These are phyloP conservation scores for Alternaria novae-zelandiae DNA, from an alignment of 2,329 filamentous ascomycete genomes.

Conservation along the genomic window DNA sequence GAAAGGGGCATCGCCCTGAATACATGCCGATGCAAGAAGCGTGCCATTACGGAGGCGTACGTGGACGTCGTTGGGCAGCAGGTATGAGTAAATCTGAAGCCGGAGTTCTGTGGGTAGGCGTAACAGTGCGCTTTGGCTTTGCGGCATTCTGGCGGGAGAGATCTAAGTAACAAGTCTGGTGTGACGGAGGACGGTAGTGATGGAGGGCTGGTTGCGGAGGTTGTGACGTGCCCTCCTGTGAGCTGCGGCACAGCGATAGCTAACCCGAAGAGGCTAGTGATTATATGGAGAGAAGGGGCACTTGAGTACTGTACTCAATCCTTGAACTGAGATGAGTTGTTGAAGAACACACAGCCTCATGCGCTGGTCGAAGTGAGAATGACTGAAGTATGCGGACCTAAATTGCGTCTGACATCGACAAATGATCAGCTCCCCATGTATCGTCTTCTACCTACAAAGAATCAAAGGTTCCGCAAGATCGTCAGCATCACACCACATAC, in stretches of 20 bases:
- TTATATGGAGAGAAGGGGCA: too few relatives aligned
- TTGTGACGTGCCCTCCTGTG: too few relatives aligned
- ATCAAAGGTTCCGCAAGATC: not conserved
- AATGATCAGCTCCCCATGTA: too few relatives aligned
- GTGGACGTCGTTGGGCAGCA: not conserved
- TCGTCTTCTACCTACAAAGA: not conserved
- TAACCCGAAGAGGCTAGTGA: not conserved
- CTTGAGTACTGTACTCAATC: too few relatives aligned
- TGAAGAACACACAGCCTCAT: too few relatives aligned
- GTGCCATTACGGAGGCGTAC: not conserved
- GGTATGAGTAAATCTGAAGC: not conserved
- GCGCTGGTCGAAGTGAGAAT: not conserved
- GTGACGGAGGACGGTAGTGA: too few relatives aligned
- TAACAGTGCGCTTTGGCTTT: not conserved
- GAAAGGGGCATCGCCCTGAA: not conserved
- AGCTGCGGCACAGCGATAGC: not conserved
- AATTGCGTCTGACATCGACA: not conserved
- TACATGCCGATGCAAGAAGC: not conserved
- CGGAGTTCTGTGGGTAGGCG: not conserved
- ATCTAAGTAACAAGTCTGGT: too few relatives aligned
- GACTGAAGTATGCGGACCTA: fast-evolving
- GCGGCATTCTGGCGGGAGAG: not conserved
- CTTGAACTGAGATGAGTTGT: too few relatives aligned
- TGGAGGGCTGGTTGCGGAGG: too few relatives aligned
- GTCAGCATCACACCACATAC: not conserved